phyloP scores from a whole-genome alignment of 1,284 basidiomycete species.

The Pisolithus thermaeus region DNA sequence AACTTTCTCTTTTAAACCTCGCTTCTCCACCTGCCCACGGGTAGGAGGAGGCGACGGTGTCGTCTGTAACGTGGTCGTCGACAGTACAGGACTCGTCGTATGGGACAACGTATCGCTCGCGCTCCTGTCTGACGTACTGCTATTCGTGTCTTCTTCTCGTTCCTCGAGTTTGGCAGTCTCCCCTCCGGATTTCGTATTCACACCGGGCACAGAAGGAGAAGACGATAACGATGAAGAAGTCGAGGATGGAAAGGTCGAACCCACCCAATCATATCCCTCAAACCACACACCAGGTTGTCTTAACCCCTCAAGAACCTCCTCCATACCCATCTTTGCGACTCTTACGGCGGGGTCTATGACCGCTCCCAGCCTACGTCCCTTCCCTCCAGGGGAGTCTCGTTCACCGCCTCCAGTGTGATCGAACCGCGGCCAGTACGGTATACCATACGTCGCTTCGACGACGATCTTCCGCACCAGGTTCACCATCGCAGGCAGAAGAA shows the following conservation, averaged over 20 bases:
- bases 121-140: conserved; percentile 35
- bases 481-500: conserved; percentile 57
- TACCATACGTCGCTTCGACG: conserved; percentile 41
- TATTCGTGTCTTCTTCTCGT: conserved; percentile 35
- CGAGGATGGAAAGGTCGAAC: not conserved
- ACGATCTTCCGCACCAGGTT: conserved; percentile 61
- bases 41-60: conserved; percentile 66
- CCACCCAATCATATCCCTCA: conserved; percentile 58
- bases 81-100: conserved; percentile 68
- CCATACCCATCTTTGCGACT: conserved; percentile 48
- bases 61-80: conserved; percentile 65
- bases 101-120: conserved; percentile 43
- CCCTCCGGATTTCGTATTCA: not conserved
- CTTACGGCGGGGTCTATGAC: conserved; percentile 29
- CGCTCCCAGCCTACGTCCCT: no score
- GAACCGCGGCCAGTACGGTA: no score
- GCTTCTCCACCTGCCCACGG: conserved; percentile 7
- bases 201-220: no score
- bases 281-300: conserved; percentile 58
- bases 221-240: no score
- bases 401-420: no score
- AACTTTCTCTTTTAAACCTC: no score
- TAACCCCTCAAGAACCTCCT: conserved; percentile 53
- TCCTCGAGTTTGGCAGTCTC: conserved; percentile 13
- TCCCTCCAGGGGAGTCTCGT: no score